Conservation (phyloP, 2,329 filamentous ascomycete genomes). For the Phialemonium atrogriseum region DNA sequence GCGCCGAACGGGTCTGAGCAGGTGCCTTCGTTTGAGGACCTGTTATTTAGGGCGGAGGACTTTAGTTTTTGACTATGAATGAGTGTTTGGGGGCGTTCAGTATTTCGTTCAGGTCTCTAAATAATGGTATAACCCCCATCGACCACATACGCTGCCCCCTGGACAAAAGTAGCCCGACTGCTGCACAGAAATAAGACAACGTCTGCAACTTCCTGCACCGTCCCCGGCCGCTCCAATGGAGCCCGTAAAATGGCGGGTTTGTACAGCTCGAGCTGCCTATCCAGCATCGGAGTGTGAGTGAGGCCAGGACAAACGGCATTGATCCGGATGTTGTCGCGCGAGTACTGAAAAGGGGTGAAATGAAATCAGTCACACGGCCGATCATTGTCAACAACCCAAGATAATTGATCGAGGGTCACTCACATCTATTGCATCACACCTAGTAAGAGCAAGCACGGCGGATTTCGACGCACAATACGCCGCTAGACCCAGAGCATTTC, state of each 20-base stretch:
- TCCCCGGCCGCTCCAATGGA: conserved; percentile 30
- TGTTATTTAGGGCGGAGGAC: no score
- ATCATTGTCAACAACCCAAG: no score
- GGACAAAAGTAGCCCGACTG: conserved; percentile 35
- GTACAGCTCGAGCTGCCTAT: conserved; percentile 15
- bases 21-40: no score
- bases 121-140: no score
- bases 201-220: conserved; percentile 36
- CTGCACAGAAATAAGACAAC: conserved; percentile 35
- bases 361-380: no score
- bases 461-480: conserved; percentile 38
- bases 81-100: no score
- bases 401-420: conserved; percentile 5
- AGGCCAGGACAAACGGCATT: conserved; percentile 38
- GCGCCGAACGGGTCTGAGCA: no score
- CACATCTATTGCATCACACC: conserved; percentile 38
- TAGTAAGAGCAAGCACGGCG: conserved; percentile 35
- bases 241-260: conserved; percentile 12
- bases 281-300: conserved; percentile 20
- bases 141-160: conserved; percentile 33
- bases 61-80: no score
- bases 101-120: no score
- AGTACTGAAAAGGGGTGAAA: conserved; percentile 28
- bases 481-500: conserved; percentile 16
- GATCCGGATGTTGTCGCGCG: conserved; percentile 33